These are phyloP conservation scores for Xerocomus brunneocitrinus DNA, from an alignment of 768 basidiomycete genomes.

Conservation along the genomic window DNA sequence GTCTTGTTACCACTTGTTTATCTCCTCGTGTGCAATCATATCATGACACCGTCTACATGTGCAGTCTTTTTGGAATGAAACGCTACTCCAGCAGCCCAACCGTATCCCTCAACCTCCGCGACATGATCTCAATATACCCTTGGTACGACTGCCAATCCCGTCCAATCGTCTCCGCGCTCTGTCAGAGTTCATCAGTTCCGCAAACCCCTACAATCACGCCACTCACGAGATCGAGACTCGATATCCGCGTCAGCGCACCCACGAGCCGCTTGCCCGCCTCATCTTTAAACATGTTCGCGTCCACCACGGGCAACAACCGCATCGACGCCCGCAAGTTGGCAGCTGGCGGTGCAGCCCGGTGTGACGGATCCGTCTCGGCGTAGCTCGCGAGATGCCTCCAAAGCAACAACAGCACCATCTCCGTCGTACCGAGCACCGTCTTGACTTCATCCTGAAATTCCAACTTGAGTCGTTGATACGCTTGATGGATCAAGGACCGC, in stretches of 20 bases:
- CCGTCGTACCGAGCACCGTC: slow-evolving; percentile 61
- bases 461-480: slow-evolving; percentile 45
- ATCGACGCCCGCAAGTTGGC: slow-evolving; percentile 43
- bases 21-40: background rate
- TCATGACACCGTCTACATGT: background rate
- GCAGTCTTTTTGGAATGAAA: background rate
- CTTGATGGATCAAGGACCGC: slow-evolving; percentile 58
- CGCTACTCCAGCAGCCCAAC: slow-evolving; percentile 42
- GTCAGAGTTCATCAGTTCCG: slow-evolving; percentile 11
- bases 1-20: slow-evolving; percentile 6
- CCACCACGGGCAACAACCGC: slow-evolving; percentile 53
- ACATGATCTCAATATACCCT: slow-evolving; percentile 74
- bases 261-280: slow-evolving; percentile 54
- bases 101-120: slow-evolving; percentile 61
- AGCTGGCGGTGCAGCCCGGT: slow-evolving; percentile 4
- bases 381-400: slow-evolving; percentile 80
- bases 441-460: slow-evolving; percentile 45
- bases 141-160: slow-evolving; percentile 59
- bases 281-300: slow-evolving; percentile 52
- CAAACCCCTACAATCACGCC: background rate
- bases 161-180: slow-evolving; percentile 44
- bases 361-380: slow-evolving; percentile 30
- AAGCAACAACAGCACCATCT: slow-evolving; percentile 74
- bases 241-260: slow-evolving; percentile 52
- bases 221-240: slow-evolving; percentile 47